A percentile compares a stretch with the other conserved stretches of the same genome.
Conservation (phyloP, 305 asterid genomes). For the Fraxinus dipetala region DNA sequence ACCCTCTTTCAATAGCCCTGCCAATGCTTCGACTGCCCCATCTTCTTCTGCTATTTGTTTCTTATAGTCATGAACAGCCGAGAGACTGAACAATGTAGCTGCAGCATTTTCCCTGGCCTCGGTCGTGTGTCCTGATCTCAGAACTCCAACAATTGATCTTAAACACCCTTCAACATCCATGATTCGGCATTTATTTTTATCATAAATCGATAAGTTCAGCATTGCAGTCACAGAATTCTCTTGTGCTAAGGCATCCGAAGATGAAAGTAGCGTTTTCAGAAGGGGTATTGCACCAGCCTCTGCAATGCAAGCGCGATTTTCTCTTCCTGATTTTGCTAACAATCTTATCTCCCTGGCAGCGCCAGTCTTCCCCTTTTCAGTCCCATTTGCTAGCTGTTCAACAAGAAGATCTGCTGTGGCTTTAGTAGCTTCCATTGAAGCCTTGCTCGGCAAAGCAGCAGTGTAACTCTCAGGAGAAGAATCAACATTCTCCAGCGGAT, state of each 20-base stretch:
- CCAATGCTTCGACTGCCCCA: conserved; percentile 74
- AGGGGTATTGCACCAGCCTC: conserved; percentile 85
- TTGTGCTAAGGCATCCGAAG: conserved; percentile 64
- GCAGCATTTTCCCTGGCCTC: conserved; percentile 94
- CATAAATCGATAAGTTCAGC: conserved; percentile 76
- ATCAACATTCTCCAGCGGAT: conserved; percentile 56
- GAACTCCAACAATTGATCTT: conserved; percentile 56
- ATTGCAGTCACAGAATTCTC: conserved; percentile 92
- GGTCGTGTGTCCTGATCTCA: conserved; percentile 61
- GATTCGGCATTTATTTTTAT: conserved; percentile 66
- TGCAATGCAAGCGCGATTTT: conserved; percentile 79
- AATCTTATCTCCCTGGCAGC: conserved; percentile 82
- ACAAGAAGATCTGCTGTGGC: conserved; percentile 69
- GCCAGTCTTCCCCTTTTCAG: conserved; percentile 53
- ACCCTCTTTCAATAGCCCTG: conserved; percentile 58
- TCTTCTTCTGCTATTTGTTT: conserved; percentile 65
- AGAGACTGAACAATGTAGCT: conserved; percentile 87
- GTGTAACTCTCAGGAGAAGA: conserved; percentile 30
- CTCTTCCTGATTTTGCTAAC: conserved; percentile 77
- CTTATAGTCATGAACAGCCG: conserved; percentile 82
- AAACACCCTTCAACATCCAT: conserved; percentile 85
- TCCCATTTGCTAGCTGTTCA: conserved; percentile 62
- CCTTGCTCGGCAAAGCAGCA: conserved; percentile 54
- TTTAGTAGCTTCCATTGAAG: conserved; percentile 68
- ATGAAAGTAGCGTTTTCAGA: conserved; percentile 53